phyloP scores from a whole-genome alignment of 2,329 filamentous ascomycete genomes.

The Claviceps sorghi region DNA sequence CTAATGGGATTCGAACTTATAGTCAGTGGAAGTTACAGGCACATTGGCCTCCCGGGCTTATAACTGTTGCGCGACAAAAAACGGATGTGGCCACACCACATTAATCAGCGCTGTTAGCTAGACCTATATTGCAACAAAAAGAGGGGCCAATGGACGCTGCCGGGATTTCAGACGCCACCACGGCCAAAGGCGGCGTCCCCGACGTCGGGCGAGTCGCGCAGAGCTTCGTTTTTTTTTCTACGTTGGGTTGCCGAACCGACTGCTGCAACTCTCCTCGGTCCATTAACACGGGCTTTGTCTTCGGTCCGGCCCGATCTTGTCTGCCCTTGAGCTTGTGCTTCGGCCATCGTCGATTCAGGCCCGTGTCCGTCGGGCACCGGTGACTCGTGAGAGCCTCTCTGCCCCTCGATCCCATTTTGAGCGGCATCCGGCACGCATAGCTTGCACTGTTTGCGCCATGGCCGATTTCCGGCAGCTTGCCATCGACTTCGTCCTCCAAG shows the following conservation, averaged over 20 bases:
- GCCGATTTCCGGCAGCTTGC: slow-evolving; percentile 37
- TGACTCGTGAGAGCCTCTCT: background rate
- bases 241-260: background rate
- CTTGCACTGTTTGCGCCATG: slow-evolving; percentile 20
- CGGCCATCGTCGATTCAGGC: background rate
- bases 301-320: background rate
- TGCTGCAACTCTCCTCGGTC: background rate
- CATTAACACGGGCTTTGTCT: background rate
- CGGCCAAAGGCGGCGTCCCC: background rate
- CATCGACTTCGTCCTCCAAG: slow-evolving; percentile 38
- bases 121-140: no score
- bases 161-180: slow-evolving; percentile 6
- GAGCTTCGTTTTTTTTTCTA: background rate
- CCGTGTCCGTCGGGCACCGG: background rate
- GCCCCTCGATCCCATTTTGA: background rate
- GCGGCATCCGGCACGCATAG: background rate
- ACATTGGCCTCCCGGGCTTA: no score
- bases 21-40: no score
- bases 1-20: no score
- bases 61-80: no score
- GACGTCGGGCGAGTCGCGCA: background rate
- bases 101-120: no score
- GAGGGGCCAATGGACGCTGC: slow-evolving; percentile 3
- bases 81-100: no score
- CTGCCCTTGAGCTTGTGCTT: background rate